Conservation (phyloP, 306 rosid genomes). For the Medicago arabica region DNA sequence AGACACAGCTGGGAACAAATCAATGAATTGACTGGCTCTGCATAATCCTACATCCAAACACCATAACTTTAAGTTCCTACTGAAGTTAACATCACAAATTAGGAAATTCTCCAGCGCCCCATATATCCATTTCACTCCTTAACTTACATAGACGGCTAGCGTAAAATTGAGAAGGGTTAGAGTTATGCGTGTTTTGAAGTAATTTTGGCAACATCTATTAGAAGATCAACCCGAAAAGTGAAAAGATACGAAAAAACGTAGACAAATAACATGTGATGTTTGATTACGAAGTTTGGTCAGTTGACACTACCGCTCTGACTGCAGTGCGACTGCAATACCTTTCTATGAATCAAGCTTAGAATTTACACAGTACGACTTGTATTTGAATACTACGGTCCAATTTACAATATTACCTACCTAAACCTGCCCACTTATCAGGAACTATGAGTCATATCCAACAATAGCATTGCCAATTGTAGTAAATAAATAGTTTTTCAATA, state of each 20-base stretch:
- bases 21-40: slow-evolving; percentile 87
- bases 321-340: neutral
- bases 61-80: slow-evolving; percentile 31
- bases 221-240: too few relatives aligned
- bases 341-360: neutral
- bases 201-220: neutral
- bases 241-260: too few relatives aligned
- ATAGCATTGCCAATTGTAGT: slow-evolving; percentile 4
- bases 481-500: neutral
- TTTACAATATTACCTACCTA: neutral
- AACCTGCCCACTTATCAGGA: neutral
- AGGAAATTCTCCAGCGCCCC: slow-evolving; percentile 14
- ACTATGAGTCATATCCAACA: neutral
- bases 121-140: slow-evolving; percentile 1
- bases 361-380: neutral
- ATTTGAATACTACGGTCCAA: neutral
- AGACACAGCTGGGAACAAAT: slow-evolving; percentile 74
- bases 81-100: slow-evolving; percentile 20
- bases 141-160: neutral
- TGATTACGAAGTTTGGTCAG: neutral
- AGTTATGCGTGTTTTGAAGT: neutral
- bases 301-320: neutral
- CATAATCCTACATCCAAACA: slow-evolving; percentile 72
- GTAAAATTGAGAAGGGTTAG: neutral
- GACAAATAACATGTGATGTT: too few relatives aligned